A percentile compares a stretch with the other conserved stretches of the same genome.
Evolutionary conservation across 192 early-diverging fungal species (phyloP).

Genomic region (Backusella macrospora): DNA sequence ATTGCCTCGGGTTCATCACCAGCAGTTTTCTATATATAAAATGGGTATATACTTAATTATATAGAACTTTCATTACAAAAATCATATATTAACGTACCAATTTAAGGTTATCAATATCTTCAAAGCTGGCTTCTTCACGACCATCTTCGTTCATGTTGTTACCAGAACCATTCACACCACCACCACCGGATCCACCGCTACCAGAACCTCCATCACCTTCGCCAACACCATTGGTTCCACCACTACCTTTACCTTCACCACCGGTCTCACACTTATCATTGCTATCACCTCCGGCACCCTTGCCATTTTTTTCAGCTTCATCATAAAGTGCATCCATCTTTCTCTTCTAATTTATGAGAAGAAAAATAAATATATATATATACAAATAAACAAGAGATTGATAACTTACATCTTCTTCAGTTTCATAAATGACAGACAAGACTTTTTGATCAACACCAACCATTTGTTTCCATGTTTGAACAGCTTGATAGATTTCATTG

Average conservation of each 20-base stretch:
- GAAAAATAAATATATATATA: not conserved
- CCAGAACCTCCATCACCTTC: constrained; percentile 48
- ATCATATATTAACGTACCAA: constrained; percentile 44
- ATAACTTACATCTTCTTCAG: constrained; percentile 41
- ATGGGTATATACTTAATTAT: not conserved
- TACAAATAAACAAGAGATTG: no score
- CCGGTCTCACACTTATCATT: constrained; percentile 22
- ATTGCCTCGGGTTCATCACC: constrained; percentile 35
- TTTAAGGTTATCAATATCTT: constrained; percentile 55
- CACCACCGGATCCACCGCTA: constrained; percentile 44
- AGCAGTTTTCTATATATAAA: constrained; percentile 35
- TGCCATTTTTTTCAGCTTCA: not conserved
- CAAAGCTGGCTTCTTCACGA: constrained; percentile 56
- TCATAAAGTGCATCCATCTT: constrained; percentile 4
- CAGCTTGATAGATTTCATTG: constrained; percentile 52
- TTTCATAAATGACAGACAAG: constrained; percentile 58
- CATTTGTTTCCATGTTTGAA: constrained; percentile 62
- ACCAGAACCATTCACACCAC: constrained; percentile 38
- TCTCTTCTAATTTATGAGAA: not conserved
- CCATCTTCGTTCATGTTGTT: constrained; percentile 51
- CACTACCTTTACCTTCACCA: constrained; percentile 35
- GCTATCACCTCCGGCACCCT: not conserved
- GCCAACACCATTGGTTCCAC: constrained; percentile 47
- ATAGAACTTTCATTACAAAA: not conserved
- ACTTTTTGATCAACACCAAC: constrained; percentile 60